Evolutionary conservation across 345 rosid genomes (phyloP).

Genomic region (Cardamine chenopodiifolia): DNA sequence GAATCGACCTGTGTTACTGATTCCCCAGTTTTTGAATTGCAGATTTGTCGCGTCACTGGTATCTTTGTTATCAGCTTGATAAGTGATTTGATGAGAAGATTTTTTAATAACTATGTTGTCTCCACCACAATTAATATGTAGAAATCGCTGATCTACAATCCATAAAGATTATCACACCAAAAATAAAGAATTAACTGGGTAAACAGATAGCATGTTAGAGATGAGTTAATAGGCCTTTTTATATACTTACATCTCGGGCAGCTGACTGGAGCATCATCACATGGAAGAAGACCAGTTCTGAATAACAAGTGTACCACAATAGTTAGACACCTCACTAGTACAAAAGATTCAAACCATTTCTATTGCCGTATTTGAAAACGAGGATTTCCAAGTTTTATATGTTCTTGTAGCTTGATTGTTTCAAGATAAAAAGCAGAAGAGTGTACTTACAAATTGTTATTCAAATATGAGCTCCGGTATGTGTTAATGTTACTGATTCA

Average conservation of each 20-base stretch:
- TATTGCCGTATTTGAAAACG: neutral
- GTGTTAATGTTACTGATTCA: constrained; percentile 35
- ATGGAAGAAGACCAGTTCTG: constrained; percentile 17
- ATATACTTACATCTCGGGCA: neutral
- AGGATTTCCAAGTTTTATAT: neutral
- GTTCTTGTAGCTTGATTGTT: neutral
- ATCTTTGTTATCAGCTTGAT: constrained; percentile 17
- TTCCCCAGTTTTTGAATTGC: constrained; percentile 12
- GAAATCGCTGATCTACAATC: constrained; percentile 11
- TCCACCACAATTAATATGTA: constrained; percentile 40
- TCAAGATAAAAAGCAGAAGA: constrained; percentile 9
- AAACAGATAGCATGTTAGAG: neutral
- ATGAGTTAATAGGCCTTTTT: no score
- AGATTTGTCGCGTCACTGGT: neutral
- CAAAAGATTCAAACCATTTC: neutral
- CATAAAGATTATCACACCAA: neutral
- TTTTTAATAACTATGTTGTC: neutral
- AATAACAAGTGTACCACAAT: neutral
- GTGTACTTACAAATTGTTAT: constrained; percentile 29
- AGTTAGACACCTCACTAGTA: neutral
- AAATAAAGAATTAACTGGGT: neutral
- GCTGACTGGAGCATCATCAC: neutral
- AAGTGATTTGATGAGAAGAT: neutral
- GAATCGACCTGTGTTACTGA: constrained; percentile 12
- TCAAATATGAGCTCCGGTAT: constrained; percentile 28